Conservation (phyloP, 192 early-diverging fungal genomes). For the Podila clonocystis region DNA sequence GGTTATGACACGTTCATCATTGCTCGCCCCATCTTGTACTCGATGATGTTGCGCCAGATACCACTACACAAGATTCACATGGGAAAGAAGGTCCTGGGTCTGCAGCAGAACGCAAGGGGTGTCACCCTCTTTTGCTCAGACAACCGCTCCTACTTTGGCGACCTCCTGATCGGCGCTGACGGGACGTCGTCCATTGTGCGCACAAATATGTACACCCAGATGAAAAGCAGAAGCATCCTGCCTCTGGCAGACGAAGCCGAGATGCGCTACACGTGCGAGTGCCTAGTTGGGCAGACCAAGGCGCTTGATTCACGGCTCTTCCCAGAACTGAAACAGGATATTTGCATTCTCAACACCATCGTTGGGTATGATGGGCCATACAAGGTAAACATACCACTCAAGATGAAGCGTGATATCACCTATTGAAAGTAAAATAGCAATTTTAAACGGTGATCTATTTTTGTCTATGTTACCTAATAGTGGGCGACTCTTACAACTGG, state of each 20-base stretch:
- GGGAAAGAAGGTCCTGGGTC: neutral
- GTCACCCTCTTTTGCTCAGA: neutral
- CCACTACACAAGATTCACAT: conserved; percentile 14
- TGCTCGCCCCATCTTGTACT: conserved; percentile 6
- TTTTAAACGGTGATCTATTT: too few species aligned
- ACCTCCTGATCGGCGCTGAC: conserved; percentile 11
- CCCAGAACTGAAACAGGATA: neutral
- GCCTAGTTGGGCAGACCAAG: conserved; percentile 1
- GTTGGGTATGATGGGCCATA: neutral
- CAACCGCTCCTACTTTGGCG: neutral
- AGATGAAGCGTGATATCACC: too few species aligned
- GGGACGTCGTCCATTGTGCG: conserved; percentile 2
- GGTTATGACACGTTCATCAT: conserved; percentile 7
- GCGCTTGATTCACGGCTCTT: neutral
- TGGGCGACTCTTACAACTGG: neutral
- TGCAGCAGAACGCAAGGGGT: conserved; percentile 1
- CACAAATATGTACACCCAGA: neutral
- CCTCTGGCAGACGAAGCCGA: conserved; percentile 4
- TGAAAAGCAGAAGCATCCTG: neutral
- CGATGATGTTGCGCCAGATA: conserved; percentile 1
- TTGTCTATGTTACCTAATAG: neutral
- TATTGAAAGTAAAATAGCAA: too few species aligned
- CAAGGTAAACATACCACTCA: neutral
- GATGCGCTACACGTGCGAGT: conserved; percentile 2
- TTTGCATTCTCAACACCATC: neutral